Conservation (phyloP, 176 grass and related monocot species). For the Neostapfia colusana region DNA sequence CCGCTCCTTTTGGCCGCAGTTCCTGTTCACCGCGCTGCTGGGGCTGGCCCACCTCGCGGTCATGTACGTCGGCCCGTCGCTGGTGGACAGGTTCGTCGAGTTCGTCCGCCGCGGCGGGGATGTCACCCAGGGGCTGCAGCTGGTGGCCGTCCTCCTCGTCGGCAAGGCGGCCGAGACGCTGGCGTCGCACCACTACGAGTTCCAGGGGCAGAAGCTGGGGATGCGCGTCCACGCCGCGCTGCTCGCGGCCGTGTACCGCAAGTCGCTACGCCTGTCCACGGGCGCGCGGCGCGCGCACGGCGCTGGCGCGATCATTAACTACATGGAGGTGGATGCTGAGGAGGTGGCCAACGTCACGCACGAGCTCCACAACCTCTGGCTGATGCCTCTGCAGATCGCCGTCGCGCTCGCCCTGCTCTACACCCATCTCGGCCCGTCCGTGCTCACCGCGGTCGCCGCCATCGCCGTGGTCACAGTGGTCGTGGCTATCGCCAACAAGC, state of each 20-base stretch:
- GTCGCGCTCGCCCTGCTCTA: constrained; percentile 55
- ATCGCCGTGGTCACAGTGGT: constrained; percentile 48
- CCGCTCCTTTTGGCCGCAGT: constrained; percentile 62
- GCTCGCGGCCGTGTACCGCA: constrained; percentile 59
- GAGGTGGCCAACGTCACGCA: constrained; percentile 59
- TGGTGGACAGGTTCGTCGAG: constrained; percentile 54
- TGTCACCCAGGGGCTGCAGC: constrained; percentile 32
- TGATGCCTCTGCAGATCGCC: constrained; percentile 66
- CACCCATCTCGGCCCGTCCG: constrained; percentile 49
- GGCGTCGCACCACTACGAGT: constrained; percentile 68
- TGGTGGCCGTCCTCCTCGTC: constrained; percentile 43
- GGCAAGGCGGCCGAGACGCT: constrained; percentile 62
- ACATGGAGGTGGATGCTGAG: constrained; percentile 77
- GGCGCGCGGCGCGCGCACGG: constrained; percentile 62
- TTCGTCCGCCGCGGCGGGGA: constrained; percentile 45
- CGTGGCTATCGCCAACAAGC: constrained; percentile 46
- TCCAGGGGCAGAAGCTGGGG: constrained; percentile 61
- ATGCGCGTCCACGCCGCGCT: constrained; percentile 68
- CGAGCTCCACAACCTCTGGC: constrained; percentile 69
- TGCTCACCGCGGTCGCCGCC: constrained; percentile 49
- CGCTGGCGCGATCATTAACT: constrained; percentile 57
- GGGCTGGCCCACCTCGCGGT: constrained; percentile 54
- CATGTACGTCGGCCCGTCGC: constrained; percentile 78
- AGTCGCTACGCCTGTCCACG: constrained; percentile 66
- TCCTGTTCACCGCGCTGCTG: constrained; percentile 48